Evolutionary conservation across 441 rosid genomes (phyloP).

Genomic region (Cnidoscolus chayamansa): DNA sequence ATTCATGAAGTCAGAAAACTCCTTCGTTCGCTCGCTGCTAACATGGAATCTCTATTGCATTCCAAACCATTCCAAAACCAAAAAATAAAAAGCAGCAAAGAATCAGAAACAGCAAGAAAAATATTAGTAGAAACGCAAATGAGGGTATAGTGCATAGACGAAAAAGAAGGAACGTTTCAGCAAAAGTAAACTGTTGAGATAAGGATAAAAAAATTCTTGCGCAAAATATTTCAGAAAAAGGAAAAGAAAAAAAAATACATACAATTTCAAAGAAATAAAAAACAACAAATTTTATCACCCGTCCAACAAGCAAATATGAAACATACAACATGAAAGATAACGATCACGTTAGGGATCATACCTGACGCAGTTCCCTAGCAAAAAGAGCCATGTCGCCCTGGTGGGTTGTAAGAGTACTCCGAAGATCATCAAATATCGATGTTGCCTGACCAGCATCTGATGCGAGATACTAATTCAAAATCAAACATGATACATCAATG

Average conservation of each 20-base stretch:
- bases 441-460: slow-evolving; percentile 54
- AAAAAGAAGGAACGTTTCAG: no score
- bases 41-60: slow-evolving; percentile 59
- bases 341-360: slow-evolving; percentile 24
- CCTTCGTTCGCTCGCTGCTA: slow-evolving; percentile 59
- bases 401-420: slow-evolving; percentile 53
- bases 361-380: slow-evolving; percentile 81
- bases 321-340: background rate
- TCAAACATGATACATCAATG: background rate
- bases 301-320: no score
- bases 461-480: slow-evolving; percentile 56
- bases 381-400: slow-evolving; percentile 77
- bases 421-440: slow-evolving; percentile 72
- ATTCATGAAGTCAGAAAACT: slow-evolving; percentile 59
- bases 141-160: background rate
- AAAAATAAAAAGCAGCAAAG: no score
- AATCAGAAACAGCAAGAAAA: background rate
- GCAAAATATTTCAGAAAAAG: no score
- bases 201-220: no score
- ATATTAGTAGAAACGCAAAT: background rate
- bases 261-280: background rate
- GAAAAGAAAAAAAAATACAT: background rate
- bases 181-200: no score
- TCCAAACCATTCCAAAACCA: slow-evolving; percentile 15
- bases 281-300: background rate